These are phyloP conservation scores for Fusarium denticulatum DNA, from an alignment of 2,329 filamentous ascomycete genomes.

Conservation along the genomic window DNA sequence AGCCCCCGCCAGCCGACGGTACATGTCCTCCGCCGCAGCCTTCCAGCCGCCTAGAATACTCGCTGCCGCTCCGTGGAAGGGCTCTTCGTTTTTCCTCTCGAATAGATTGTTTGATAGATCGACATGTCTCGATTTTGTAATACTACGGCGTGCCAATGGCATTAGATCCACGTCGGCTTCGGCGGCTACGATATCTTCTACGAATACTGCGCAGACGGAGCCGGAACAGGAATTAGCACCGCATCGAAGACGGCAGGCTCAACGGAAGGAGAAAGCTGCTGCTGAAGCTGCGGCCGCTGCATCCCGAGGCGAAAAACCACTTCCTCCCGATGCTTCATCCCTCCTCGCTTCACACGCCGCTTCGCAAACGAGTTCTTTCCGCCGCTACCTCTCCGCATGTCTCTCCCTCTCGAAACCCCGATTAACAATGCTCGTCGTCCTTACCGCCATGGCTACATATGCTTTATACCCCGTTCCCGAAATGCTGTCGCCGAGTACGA, in stretches of 20 bases:
- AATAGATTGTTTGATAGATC: conserved; percentile 51
- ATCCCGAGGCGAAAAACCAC: conserved; percentile 39
- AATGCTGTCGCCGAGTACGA: conserved; percentile 75
- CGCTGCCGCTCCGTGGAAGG: conserved; percentile 28
- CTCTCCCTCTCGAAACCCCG: conserved; percentile 96
- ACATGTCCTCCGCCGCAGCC: conserved; percentile 45
- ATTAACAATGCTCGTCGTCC: conserved; percentile 88
- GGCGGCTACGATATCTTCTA: conserved; percentile 28
- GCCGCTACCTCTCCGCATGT: conserved; percentile 79
- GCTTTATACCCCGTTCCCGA: conserved; percentile 92
- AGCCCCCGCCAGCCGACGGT: conserved; percentile 39
- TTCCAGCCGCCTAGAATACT: conserved; percentile 39
- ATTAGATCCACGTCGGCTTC: conserved; percentile 43
- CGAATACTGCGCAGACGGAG: conserved; percentile 31
- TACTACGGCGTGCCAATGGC: conserved; percentile 43
- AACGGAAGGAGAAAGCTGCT: conserved; percentile 39
- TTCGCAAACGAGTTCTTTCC: conserved; percentile 61
- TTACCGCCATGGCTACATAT: conserved; percentile 91
- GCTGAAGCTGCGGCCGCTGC: conserved; percentile 34
- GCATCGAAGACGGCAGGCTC: conserved; percentile 49
- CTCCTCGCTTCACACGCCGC: conserved; percentile 63
- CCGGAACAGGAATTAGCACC: conserved; percentile 42
- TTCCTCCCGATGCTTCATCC: conserved; percentile 64
- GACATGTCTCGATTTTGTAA: conserved; percentile 49
- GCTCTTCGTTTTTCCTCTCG: conserved; percentile 48